A percentile compares a stretch with the other conserved stretches of the same genome.
These are phyloP conservation scores for Sporisorium sorghi DNA, from an alignment of 1,284 basidiomycete species.

Conservation along the genomic window DNA sequence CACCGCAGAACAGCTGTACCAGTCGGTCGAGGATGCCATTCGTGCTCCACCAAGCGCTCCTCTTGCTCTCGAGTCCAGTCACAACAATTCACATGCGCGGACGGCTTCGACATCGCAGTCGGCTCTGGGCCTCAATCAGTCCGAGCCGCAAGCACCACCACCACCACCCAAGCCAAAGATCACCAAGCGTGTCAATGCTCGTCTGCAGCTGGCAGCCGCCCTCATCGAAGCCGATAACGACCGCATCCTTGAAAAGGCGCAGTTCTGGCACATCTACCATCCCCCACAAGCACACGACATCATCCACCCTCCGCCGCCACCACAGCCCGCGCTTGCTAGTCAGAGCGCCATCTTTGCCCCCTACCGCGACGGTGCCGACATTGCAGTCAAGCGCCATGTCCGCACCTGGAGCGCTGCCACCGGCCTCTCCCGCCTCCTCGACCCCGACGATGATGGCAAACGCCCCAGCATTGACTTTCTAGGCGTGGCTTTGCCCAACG, in stretches of 20 bases:
- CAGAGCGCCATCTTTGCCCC: slow-evolving; percentile 64
- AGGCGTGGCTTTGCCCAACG: slow-evolving; percentile 56
- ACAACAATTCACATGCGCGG: slow-evolving; percentile 6
- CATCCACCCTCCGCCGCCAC: slow-evolving; percentile 45
- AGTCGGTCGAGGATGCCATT: slow-evolving; percentile 25
- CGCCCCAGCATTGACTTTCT: slow-evolving; percentile 60
- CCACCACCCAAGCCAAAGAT: slow-evolving; percentile 40
- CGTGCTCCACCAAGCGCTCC: slow-evolving; percentile 10
- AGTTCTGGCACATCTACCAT: slow-evolving; percentile 47
- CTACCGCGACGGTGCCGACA: slow-evolving; percentile 40
- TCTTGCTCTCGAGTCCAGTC: neutral
- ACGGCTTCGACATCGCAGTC: slow-evolving; percentile 5
- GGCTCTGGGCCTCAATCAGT: neutral
- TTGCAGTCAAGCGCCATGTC: slow-evolving; percentile 40
- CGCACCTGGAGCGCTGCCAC: slow-evolving; percentile 51
- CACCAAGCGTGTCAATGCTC: slow-evolving; percentile 58
- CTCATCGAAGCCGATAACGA: slow-evolving; percentile 68
- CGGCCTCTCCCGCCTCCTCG: slow-evolving; percentile 41
- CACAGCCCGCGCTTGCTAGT: slow-evolving; percentile 57
- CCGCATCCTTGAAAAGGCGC: slow-evolving; percentile 49
- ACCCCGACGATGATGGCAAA: slow-evolving; percentile 34
- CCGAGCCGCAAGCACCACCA: slow-evolving; percentile 1
- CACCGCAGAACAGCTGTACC: slow-evolving; percentile 37
- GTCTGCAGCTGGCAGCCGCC: slow-evolving; percentile 65
- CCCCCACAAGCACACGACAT: slow-evolving; percentile 28